Base-by-base conservation (phyloP, 768 basidiomycete species). In the Lactarius deliciosus region DNA sequence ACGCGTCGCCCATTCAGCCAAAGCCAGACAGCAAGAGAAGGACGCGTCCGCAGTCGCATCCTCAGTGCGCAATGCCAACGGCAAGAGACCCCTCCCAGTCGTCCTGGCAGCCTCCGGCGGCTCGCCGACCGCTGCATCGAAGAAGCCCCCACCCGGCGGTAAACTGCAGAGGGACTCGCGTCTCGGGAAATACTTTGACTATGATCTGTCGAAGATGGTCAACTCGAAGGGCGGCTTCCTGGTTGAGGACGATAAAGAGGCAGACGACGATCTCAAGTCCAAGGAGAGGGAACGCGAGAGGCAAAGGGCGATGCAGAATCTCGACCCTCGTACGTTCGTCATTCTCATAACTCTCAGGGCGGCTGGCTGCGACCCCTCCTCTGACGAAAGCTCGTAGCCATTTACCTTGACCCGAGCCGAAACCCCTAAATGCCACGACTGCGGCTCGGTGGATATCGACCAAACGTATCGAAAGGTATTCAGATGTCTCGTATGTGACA, bases 181-280 rank as follows among this genome's bases (percentile, higher is more conserved):
- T 40, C 80, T 94, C 13, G 96, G 94, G 32, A 92, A 86, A 57
- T 98, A 98, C 79, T 96, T 96, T 70, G 96, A 98, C 70, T 98
- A 97, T 85, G 96, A 98, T 76, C 77, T 98, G 16, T 91, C 91
- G 15, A 98, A 97, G 81, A 92, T 98, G 88, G 89, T 94, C 73
- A 98, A 99, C 76, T 90, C 94, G 9, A 91, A 95, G 75, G 97
- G 96, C 60, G 97, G 97, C 1, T 99, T 98, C 76, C 77, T 99
- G 73, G 82, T 96, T 6, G 92, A 96, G 69, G 95, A 96, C 54
- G 88, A 86, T n/a, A 86, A 87, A 70, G 90, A 91, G 69, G 82
- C 86, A 1, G 88, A 92, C 72, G 92, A 92, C 64, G 88, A 90
- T 30, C 77, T 87, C 66, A 81, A 86, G 57, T 78, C 87, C 68